These are phyloP conservation scores for Corinectria fuckeliana DNA, from an alignment of 2,329 filamentous ascomycete species.

Conservation along the genomic window DNA sequence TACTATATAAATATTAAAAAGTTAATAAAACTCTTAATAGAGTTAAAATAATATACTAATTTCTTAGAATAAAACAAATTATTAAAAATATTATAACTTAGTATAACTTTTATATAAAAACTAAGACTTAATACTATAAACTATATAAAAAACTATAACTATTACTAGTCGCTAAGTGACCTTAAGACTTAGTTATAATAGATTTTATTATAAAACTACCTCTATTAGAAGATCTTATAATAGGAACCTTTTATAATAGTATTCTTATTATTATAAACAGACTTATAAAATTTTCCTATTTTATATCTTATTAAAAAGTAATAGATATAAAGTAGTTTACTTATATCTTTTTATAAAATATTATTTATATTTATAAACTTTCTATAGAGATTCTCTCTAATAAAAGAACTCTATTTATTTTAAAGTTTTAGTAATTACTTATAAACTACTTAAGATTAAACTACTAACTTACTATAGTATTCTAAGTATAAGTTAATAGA, in stretches of 20 bases:
- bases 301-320: constrained; percentile 6
- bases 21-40: too few species aligned
- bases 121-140: too few species aligned
- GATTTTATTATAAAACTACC: too few species aligned
- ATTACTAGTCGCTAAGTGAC: too few species aligned
- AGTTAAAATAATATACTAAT: too few species aligned
- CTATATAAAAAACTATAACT: too few species aligned
- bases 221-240: constrained; percentile 12
- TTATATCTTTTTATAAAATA: constrained; percentile 12
- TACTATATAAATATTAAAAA: too few species aligned
- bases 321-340: constrained; percentile 8
- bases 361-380: constrained; percentile 10
- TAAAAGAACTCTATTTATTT: constrained; percentile 8
- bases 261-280: constrained; percentile 17
- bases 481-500: not conserved
- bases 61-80: too few species aligned
- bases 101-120: too few species aligned
- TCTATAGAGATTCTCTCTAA: constrained; percentile 8
- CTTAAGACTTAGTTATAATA: too few species aligned
- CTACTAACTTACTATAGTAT: not conserved
- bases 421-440: constrained; percentile 11
- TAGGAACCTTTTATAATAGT: constrained; percentile 13
- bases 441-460: constrained; percentile 7
- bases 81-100: too few species aligned
- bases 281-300: constrained; percentile 9